Percentiles rank a stretch among this genome's conserved stretches.
These are phyloP conservation scores for Pisolithus albus DNA, from an alignment of 768 basidiomycete species.

Conservation along the genomic window DNA sequence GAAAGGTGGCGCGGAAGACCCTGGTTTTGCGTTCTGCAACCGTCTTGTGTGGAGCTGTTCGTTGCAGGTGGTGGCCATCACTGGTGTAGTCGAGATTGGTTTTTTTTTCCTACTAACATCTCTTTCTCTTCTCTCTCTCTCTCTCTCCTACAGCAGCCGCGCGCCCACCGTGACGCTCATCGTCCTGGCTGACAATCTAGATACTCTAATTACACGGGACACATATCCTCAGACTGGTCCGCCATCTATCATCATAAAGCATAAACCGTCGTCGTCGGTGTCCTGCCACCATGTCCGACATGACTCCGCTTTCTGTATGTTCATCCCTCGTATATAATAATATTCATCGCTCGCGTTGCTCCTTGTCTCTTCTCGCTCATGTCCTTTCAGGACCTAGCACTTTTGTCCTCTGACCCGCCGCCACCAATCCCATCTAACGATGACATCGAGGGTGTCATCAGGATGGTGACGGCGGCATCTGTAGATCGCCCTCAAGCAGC, in stretches of 20 bases:
- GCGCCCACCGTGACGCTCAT: background rate
- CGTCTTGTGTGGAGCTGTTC: background rate
- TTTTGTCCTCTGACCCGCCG: background rate
- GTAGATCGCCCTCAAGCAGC: constrained; percentile 39
- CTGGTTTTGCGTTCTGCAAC: background rate
- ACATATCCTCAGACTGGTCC: background rate
- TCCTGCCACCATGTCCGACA: constrained; percentile 1
- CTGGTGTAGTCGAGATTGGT: too few species aligned
- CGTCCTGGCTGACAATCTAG: background rate
- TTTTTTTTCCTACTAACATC: background rate
- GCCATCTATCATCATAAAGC: background rate
- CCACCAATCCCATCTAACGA: constrained; percentile 51
- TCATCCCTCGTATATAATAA: constrained; percentile 1
- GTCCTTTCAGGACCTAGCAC: background rate
- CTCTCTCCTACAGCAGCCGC: background rate
- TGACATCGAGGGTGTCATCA: constrained; percentile 89
- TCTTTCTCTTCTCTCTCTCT: background rate
- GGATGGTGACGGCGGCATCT: constrained; percentile 74
- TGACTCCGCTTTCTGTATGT: constrained; percentile 5
- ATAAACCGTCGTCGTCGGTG: background rate
- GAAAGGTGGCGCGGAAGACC: background rate
- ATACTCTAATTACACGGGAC: background rate
- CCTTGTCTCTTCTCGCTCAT: background rate
- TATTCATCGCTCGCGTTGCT: background rate
- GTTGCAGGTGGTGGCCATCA: too few species aligned